A percentile compares a stretch with the other conserved stretches of the same genome.
These are phyloP conservation scores for Claviceps sp. DNA, from an alignment of 2,329 filamentous ascomycete genomes.

Conservation along the genomic window DNA sequence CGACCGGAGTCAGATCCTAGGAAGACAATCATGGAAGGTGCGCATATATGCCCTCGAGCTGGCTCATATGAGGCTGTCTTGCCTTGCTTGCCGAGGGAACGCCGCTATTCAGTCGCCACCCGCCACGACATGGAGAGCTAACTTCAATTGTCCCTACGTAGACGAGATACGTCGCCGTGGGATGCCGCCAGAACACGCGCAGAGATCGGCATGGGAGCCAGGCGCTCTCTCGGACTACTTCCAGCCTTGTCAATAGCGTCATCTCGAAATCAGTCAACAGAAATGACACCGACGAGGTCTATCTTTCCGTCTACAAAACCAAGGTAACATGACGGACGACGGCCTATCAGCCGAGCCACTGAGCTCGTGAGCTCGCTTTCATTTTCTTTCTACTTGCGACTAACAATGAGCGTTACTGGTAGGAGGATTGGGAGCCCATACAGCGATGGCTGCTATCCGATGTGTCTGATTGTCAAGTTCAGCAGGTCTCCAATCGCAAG, in stretches of 20 bases:
- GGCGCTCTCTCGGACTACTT: constrained; percentile 26
- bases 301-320: constrained; percentile 41
- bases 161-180: constrained; percentile 47
- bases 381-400: neutral
- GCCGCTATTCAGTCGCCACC: neutral
- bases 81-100: neutral
- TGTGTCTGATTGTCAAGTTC: constrained; percentile 44
- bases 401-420: constrained; percentile 4
- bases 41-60: constrained; percentile 7
- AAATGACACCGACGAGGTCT: constrained; percentile 27
- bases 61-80: neutral
- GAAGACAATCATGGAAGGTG: constrained; percentile 40
- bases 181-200: constrained; percentile 19
- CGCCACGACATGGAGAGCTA: constrained; percentile 1
- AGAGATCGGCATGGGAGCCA: constrained; percentile 24
- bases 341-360: no score
- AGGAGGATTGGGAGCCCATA: constrained; percentile 39
- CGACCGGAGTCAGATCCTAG: constrained; percentile 36
- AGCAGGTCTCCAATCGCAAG: constrained; percentile 47
- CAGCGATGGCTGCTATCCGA: constrained; percentile 39
- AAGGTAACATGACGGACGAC: constrained; percentile 26
- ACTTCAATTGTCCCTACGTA: constrained; percentile 15
- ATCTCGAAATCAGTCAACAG: constrained; percentile 23
- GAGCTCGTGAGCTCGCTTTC: neutral
- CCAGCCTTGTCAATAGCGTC: constrained; percentile 24